Percentiles rank a stretch among this genome's conserved stretches.
These are phyloP conservation scores for Lathyrus oleraceus DNA, from an alignment of 306 rosid genomes.

Conservation along the genomic window DNA sequence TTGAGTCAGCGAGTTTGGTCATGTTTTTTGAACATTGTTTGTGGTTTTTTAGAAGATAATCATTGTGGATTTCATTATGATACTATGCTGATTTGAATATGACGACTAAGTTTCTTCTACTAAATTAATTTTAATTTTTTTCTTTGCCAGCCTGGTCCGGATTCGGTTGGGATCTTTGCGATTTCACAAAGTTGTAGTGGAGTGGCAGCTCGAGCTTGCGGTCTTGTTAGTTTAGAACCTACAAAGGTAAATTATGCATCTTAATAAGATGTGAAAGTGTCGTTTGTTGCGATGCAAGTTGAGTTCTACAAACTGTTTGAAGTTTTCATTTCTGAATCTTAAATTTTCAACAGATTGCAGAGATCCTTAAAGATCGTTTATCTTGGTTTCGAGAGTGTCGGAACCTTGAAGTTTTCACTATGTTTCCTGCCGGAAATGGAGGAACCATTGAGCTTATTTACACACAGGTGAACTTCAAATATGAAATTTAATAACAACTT, in stretches of 20 bases:
- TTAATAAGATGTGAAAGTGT: not conserved
- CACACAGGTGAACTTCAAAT: constrained; percentile 65
- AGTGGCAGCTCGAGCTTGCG: constrained; percentile 99
- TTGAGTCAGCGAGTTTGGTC: not conserved
- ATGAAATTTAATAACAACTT: not conserved
- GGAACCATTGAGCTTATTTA: constrained; percentile 92
- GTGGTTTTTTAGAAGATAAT: not conserved
- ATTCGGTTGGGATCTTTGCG: constrained; percentile 99
- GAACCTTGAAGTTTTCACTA: constrained; percentile 90
- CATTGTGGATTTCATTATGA: not conserved
- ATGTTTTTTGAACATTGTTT: not conserved
- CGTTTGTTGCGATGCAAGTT: constrained; percentile 8
- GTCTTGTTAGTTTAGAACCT: constrained; percentile 96
- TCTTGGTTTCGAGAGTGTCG: constrained; percentile 99
- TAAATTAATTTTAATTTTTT: not conserved
- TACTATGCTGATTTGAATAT: constrained; percentile 11
- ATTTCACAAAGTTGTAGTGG: constrained; percentile 96
- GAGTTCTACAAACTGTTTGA: constrained; percentile 10
- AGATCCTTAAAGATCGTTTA: constrained; percentile 98
- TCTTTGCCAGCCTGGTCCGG: constrained; percentile 97
- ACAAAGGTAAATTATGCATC: constrained; percentile 55
- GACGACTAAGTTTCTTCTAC: not conserved
- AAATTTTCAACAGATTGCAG: constrained; percentile 67
- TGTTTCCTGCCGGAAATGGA: constrained; percentile 92
- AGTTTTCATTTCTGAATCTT: not conserved